Evolutionary conservation across 768 basidiomycete genomes (phyloP).

Genomic region (Phylloporus arenicola): DNA sequence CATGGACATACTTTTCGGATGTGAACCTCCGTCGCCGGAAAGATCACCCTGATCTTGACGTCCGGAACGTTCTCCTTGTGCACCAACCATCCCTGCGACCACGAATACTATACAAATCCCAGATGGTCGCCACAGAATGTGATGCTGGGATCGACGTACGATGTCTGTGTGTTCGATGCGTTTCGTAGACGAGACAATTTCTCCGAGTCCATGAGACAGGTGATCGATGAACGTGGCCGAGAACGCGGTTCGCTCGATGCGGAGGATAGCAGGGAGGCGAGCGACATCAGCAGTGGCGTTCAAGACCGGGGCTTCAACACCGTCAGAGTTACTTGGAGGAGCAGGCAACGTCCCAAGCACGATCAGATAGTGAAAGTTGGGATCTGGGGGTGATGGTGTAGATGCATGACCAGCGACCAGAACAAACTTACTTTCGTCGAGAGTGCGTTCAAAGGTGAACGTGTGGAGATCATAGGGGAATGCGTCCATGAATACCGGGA

Average conservation of each 20-base stretch:
- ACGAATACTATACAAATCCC: constrained; percentile 60
- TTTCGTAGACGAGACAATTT: constrained; percentile 38
- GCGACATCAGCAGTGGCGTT: constrained; percentile 3
- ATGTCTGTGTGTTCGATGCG: constrained; percentile 63
- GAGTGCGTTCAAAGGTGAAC: constrained; percentile 46
- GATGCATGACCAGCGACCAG: background rate
- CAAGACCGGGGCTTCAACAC: constrained; percentile 12
- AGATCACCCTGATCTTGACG: constrained; percentile 78
- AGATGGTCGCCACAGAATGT: background rate
- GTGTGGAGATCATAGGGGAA: constrained; percentile 30
- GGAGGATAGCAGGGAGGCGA: constrained; percentile 57
- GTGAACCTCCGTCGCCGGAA: constrained; percentile 86
- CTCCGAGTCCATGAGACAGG: constrained; percentile 29
- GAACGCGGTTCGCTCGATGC: constrained; percentile 72
- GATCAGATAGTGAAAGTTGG: constrained; percentile 53
- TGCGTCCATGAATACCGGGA: background rate
- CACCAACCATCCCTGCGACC: constrained; percentile 70
- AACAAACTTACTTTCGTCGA: constrained; percentile 43
- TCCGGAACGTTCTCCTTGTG: constrained; percentile 44
- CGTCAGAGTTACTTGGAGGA: background rate
- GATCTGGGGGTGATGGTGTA: constrained; percentile 35
- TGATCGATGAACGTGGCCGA: constrained; percentile 33
- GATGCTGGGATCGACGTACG: constrained; percentile 33
- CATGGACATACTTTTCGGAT: constrained; percentile 52
- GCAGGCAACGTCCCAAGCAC: constrained; percentile 62